A percentile compares a stretch with the other conserved stretches of the same genome.
These are phyloP conservation scores for Saturnispora mendoncae DNA, from an alignment of 805 yeast genomes.

Conservation along the genomic window DNA sequence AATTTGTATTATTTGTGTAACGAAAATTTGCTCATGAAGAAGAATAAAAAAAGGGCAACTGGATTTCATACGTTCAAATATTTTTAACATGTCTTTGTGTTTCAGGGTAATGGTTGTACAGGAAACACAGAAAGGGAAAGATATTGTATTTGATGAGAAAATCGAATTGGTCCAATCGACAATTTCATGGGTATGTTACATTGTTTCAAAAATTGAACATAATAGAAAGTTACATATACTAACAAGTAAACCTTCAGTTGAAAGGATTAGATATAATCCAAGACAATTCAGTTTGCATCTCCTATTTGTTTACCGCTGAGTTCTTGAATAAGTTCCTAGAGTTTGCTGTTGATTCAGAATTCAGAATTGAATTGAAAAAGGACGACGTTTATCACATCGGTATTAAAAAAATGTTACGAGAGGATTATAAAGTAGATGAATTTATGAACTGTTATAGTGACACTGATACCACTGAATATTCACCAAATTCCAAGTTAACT, in stretches of 20 bases:
- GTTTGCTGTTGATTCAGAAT: slow-evolving; percentile 1
- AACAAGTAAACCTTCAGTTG: neutral
- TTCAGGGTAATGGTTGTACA: too few relatives aligned
- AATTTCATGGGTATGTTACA: slow-evolving; percentile 10
- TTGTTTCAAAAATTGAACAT: neutral
- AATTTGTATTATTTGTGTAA: too few relatives aligned
- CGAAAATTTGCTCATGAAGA: slow-evolving; percentile 5
- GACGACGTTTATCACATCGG: neutral
- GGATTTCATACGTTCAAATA: too few relatives aligned
- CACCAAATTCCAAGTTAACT: too few relatives aligned
- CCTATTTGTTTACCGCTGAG: neutral
- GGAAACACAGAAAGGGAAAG: too few relatives aligned
- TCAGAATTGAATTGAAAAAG: neutral
- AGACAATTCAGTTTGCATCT: neutral
- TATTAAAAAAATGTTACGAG: neutral
- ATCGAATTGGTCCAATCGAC: slow-evolving; percentile 10
- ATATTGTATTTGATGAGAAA: too few relatives aligned
- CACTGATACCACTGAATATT: too few relatives aligned
- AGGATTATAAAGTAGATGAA: too few relatives aligned
- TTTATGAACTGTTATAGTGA: too few relatives aligned
- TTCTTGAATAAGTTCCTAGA: slow-evolving; percentile 4
- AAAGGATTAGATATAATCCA: neutral
- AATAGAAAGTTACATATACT: too few relatives aligned
- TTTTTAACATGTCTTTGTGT: too few relatives aligned
- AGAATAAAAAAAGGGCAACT: neutral